phyloP scores from a whole-genome alignment of 2,329 filamentous ascomycete species.

The Ophiostoma montium region DNA sequence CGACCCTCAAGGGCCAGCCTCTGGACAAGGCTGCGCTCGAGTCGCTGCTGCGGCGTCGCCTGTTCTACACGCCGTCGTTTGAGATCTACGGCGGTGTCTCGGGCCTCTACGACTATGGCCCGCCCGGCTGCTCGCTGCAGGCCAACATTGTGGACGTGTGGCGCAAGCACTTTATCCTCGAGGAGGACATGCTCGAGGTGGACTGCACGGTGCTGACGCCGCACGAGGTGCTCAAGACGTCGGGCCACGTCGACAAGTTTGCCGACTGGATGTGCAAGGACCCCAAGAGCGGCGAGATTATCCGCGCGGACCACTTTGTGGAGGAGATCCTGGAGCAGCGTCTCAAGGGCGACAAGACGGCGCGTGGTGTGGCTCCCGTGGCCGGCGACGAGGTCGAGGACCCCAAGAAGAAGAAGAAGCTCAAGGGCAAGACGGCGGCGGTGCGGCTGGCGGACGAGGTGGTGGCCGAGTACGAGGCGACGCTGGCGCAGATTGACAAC shows the following conservation, averaged over 20 bases:
- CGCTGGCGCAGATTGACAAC: constrained; percentile 89
- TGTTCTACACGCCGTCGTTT: constrained; percentile 92
- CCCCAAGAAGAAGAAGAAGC: constrained; percentile 59
- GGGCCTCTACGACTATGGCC: constrained; percentile 87
- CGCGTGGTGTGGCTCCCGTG: constrained; percentile 55
- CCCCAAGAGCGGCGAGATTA: constrained; percentile 90
- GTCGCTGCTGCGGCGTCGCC: constrained; percentile 68
- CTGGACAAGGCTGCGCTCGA: constrained; percentile 75
- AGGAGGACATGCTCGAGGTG: constrained; percentile 91
- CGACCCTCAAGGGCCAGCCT: constrained; percentile 77
- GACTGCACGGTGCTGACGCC: constrained; percentile 92
- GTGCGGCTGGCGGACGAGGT: constrained; percentile 79
- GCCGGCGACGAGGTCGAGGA: constrained; percentile 46
- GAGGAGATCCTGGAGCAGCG: constrained; percentile 83
- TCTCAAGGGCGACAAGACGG: constrained; percentile 82
- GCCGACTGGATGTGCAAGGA: constrained; percentile 99
- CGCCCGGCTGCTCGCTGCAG: constrained; percentile 73
- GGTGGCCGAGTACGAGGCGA: constrained; percentile 79
- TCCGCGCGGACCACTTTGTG: constrained; percentile 91
- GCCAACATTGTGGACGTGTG: constrained; percentile 78
- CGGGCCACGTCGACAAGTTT: constrained; percentile 94
- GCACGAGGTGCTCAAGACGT: constrained; percentile 85
- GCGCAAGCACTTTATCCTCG: constrained; percentile 85
- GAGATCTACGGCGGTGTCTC: constrained; percentile 87
- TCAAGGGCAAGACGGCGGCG: constrained; percentile 68